phyloP scores from a whole-genome alignment of 495 filamentous ascomycete genomes.

The Xylaria flabelliformis region DNA sequence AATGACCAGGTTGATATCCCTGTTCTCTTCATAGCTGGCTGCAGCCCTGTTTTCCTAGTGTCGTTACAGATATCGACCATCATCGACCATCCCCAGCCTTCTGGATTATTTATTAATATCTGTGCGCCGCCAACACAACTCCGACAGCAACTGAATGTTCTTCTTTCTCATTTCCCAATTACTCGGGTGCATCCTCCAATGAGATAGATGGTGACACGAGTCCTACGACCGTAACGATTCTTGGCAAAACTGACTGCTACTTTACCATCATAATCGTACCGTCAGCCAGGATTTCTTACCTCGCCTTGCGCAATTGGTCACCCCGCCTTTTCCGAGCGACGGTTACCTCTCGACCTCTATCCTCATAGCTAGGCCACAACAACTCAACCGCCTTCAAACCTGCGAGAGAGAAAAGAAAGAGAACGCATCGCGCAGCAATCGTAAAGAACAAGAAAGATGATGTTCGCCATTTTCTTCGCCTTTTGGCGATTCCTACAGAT shows the following conservation, averaged over 20 bases:
- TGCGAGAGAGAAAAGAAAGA: neutral
- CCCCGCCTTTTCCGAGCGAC: conserved; percentile 18
- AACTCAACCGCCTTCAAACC: neutral
- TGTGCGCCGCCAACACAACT: neutral
- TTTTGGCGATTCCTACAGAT: conserved; percentile 84
- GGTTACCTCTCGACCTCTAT: neutral
- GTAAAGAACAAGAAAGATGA: conserved; percentile 57
- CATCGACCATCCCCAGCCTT: conserved; percentile 13
- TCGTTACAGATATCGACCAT: neutral
- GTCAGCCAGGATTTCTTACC: neutral
- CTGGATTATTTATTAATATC: conserved; percentile 13
- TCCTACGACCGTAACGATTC: neutral
- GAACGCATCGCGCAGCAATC: neutral
- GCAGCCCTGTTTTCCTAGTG: conserved; percentile 17
- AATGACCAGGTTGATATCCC: neutral
- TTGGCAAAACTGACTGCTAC: neutral
- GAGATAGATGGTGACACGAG: neutral
- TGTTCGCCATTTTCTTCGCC: conserved; percentile 81
- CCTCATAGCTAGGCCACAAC: neutral
- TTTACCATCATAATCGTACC: neutral
- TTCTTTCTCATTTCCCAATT: neutral
- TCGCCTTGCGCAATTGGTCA: neutral
- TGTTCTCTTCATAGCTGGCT: neutral
- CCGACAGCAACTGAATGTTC: neutral
- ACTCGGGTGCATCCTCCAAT: neutral